Evolutionary conservation across 352 stramenopile species (phyloP).

Genomic region (Phytophthora agathidicida): DNA sequence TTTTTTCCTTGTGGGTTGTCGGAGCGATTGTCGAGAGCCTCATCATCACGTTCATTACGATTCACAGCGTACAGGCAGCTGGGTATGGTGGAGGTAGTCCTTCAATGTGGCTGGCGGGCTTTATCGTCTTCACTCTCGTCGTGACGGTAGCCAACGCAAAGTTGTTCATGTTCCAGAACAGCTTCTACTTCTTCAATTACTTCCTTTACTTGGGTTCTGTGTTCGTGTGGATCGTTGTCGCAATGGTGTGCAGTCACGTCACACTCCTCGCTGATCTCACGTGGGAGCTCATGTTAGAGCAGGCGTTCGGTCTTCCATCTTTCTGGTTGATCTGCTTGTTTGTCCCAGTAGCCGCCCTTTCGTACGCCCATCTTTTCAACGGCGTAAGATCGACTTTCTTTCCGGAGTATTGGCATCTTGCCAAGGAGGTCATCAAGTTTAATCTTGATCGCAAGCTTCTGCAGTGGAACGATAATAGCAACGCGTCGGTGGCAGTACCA

Average conservation of each 20-base stretch:
- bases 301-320: constrained; percentile 51
- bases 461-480: constrained; percentile 71
- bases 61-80: constrained; percentile 48
- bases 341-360: constrained; percentile 57
- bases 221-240: constrained; percentile 65
- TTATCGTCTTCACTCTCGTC: constrained; percentile 83
- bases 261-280: constrained; percentile 66
- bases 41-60: constrained; percentile 64
- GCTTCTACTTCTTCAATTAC: constrained; percentile 74
- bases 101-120: constrained; percentile 81
- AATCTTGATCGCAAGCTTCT: constrained; percentile 58
- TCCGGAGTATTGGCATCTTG: constrained; percentile 82
- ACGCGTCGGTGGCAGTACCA: constrained; percentile 54
- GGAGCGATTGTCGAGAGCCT: constrained; percentile 78
- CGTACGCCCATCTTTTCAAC: constrained; percentile 57
- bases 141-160: constrained; percentile 80
- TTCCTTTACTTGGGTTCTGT: constrained; percentile 68
- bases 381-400: constrained; percentile 64
- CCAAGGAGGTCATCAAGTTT: constrained; percentile 79
- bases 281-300: constrained; percentile 76
- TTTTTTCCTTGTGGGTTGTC: constrained; percentile 74
- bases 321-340: constrained; percentile 75
- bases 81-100: constrained; percentile 43
- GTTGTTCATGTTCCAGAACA: constrained; percentile 83
- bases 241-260: constrained; percentile 58